phyloP scores from a whole-genome alignment of 805 yeast genomes.

The Metschnikowia koreensis region DNA sequence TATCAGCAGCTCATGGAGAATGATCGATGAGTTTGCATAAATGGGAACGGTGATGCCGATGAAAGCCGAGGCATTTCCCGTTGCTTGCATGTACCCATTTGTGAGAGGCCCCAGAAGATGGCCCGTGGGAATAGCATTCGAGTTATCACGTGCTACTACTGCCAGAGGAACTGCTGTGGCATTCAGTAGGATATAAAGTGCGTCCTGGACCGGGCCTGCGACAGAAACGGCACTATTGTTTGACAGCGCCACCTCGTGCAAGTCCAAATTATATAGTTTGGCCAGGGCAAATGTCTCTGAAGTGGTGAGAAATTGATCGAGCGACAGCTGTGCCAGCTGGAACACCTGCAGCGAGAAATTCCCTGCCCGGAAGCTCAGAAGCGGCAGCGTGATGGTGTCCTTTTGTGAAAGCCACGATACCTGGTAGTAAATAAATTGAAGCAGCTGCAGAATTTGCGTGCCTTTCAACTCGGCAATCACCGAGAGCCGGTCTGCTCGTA shows the following conservation, averaged over 20 bases:
- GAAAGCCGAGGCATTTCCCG: slow-evolving; percentile 38
- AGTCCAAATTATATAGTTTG: slow-evolving; percentile 61
- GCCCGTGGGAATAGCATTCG: slow-evolving; percentile 19
- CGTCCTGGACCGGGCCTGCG: slow-evolving; percentile 28
- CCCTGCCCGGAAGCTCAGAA: slow-evolving; percentile 68
- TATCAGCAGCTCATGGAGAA: slow-evolving; percentile 51
- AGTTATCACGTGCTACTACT: slow-evolving; percentile 23
- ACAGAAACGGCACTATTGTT: slow-evolving; percentile 28
- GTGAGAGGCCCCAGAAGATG: slow-evolving; percentile 63
- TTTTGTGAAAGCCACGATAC: slow-evolving; percentile 61
- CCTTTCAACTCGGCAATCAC: slow-evolving; percentile 81
- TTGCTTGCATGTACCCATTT: slow-evolving; percentile 28
- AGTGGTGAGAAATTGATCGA: slow-evolving; percentile 62
- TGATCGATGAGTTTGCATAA: slow-evolving; percentile 67
- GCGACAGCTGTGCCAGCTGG: slow-evolving; percentile 42
- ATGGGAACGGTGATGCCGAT: slow-evolving; percentile 80
- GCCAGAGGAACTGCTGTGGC: slow-evolving; percentile 45
- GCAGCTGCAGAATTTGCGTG: slow-evolving; percentile 70
- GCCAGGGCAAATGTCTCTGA: slow-evolving; percentile 64
- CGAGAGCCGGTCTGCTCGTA: slow-evolving; percentile 68
- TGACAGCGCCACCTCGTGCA: slow-evolving; percentile 44
- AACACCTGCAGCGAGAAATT: slow-evolving; percentile 51
- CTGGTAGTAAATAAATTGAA: slow-evolving; percentile 65
- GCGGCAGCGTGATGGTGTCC: slow-evolving; percentile 57
- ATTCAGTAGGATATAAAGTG: slow-evolving; percentile 51